Evolutionary conservation across 106 monocot species (phyloP), one percentile per base, ranked within the genome.

Genomic region (Apostasia shenzhenica): DNA sequence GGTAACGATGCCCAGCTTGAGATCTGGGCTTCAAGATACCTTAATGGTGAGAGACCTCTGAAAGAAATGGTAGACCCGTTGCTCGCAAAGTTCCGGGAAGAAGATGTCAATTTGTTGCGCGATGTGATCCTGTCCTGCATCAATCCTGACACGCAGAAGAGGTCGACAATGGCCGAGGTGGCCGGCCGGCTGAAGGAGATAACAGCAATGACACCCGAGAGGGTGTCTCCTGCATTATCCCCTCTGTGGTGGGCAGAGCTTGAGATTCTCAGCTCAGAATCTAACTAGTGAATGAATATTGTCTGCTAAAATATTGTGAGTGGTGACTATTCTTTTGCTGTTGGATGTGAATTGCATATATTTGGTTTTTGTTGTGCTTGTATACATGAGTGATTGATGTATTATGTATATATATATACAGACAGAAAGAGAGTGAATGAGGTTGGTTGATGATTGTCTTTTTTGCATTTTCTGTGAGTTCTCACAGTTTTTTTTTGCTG

Each of bases 191-290:
- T 84, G 77, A 84, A 70, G 70, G 61, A 63, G 3, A 84, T 84
- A 38, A 84, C 84, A 11, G 39, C 66, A 45, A 66, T 84, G 69
- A 26, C 80, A 3, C 77, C 80, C 12, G 74, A 84, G 51, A 46
- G 60, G 10, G 84, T 70, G 4, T 40, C 59, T 11, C 84, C 84
- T 2, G 77, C 59, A 63, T 41, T 73, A 1, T 84, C 84, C 0
- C 84, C 80, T 11, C 53, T 84, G 50, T 84, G 84, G 84, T 84
- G 84, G 84, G 84, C 84, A 1, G 84, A 84, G 77, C 80, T 84
- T 55, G 80, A 84, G 67, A 84, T 84, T 62, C 72, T 84, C 47
- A 63, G 77, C 14, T 67, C 77, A 4, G 66, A 77, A 46, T 56
- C 63, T 43, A 75, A 51, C 57, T 73, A 70, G 60, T 40, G 38